phyloP scores from a whole-genome alignment of 805 yeast species.

The Cyberlindnera euphorbiiphila region DNA sequence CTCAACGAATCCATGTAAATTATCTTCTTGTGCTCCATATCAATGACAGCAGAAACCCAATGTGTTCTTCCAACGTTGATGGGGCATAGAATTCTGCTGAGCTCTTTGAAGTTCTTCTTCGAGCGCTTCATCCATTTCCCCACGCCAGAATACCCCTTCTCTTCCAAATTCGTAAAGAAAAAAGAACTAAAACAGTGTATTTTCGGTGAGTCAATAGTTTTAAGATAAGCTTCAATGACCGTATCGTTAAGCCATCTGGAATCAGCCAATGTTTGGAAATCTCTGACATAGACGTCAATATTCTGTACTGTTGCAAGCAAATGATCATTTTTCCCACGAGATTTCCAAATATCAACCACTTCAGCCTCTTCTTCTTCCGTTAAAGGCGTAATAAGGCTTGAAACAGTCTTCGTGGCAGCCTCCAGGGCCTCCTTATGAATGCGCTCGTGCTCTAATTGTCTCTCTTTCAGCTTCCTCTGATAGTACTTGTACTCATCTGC shows the following conservation, averaged over 20 bases:
- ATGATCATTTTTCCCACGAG: slow-evolving; percentile 24
- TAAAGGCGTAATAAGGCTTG: slow-evolving; percentile 28
- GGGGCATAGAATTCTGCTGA: slow-evolving; percentile 73
- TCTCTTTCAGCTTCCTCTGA: slow-evolving; percentile 41
- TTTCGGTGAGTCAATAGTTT: slow-evolving; percentile 30
- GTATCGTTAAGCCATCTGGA: slow-evolving; percentile 88
- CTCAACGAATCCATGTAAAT: slow-evolving; percentile 75
- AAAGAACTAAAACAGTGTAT: slow-evolving; percentile 82
- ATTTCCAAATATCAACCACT: slow-evolving; percentile 29
- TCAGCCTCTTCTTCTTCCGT: slow-evolving; percentile 21
- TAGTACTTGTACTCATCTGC: slow-evolving; percentile 39
- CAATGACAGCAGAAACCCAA: slow-evolving; percentile 86
- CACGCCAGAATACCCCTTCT: slow-evolving; percentile 77
- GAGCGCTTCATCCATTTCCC: slow-evolving; percentile 80
- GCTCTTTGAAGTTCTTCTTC: slow-evolving; percentile 57
- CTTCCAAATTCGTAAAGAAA: slow-evolving; percentile 69
- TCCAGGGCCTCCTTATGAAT: slow-evolving; percentile 35
- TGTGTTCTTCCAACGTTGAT: slow-evolving; percentile 81
- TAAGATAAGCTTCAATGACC: slow-evolving; percentile 77
- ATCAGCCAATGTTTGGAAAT: slow-evolving; percentile 66
- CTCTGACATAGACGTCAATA: slow-evolving; percentile 63
- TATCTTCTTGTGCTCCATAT: slow-evolving; percentile 55
- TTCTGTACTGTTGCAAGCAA: slow-evolving; percentile 30
- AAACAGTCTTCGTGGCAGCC: slow-evolving; percentile 21
- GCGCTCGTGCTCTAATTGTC: slow-evolving; percentile 34